Evolutionary conservation across 1,284 basidiomycete species (phyloP), one percentile per base, ranked within the genome.

Genomic region (Ceratobasidium sp.): DNA sequence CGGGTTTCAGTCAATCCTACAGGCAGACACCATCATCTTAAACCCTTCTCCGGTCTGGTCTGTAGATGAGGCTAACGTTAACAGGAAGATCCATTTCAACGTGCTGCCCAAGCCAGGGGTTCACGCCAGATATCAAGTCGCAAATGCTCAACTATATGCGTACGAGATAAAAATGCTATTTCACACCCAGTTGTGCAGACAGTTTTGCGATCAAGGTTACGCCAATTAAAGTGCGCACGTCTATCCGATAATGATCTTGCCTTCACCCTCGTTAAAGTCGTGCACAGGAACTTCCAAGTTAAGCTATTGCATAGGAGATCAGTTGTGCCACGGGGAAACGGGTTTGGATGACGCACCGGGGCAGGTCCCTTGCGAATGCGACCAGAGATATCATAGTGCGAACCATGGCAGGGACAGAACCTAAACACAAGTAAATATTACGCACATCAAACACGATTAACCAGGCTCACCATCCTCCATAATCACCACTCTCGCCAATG

Each of bases 321-420:
- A 52, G 18, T 20, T 4, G 50, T 4, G 20, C 44, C 44, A 16
- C 44, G 44, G 44, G 16, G 6, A 46, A 46, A 46, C 6, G 44
- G 44, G 44, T 46, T 46, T 46, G 27, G 78, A 54, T 27, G 41
- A 87, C 90, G 87, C 85, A 94, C 93, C 81, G 96, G 96, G 83
- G 96, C 96, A 83, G 96, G 97, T 79, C 97, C 97, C 86, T 96
- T 96, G 85, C 97, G 94, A 83, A 93, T 92, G 86, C 97, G 95
- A 81, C 97, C 96, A 82, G 96, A 96, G 80, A 96, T 96, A 86
- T 97, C 96, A 87, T 99, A 98, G 86, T 99, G 97, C 78, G 97
- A 99, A 85, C 98, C 97, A 87, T 99, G 97, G 89, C 96, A 98
- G 77, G 95, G 95, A 89, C 95, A 96, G 92, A 97, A 97, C 89